Conservation (phyloP, 192 early-diverging fungal species). For the Piromyces sp. region DNA sequence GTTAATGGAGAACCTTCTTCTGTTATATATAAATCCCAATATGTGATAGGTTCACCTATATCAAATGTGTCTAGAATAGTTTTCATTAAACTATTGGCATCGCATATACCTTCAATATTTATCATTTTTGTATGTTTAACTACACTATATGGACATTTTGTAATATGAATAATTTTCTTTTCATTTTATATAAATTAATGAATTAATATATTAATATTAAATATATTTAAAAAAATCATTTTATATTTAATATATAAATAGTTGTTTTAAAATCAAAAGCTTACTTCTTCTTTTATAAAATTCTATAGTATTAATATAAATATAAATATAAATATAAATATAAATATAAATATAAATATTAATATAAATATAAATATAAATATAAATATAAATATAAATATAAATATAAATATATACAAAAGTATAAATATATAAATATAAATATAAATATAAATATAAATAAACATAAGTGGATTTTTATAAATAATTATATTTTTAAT, state of each 20-base stretch:
- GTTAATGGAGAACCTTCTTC: background rate
- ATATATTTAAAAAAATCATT: too few relatives aligned
- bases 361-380: too few relatives aligned
- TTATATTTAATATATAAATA: too few relatives aligned
- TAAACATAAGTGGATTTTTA: too few relatives aligned
- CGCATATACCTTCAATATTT: background rate
- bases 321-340: background rate
- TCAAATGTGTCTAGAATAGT: background rate
- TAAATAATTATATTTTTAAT: too few relatives aligned
- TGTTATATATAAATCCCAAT: background rate
- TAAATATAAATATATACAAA: too few relatives aligned
- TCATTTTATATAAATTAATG: background rate
- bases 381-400: too few relatives aligned
- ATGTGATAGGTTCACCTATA: background rate
- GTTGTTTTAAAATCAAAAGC: too few relatives aligned
- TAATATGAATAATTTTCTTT: background rate
- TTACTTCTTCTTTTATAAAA: background rate
- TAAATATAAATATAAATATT: too few relatives aligned
- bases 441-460: too few relatives aligned
- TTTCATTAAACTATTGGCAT: background rate
- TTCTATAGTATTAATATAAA: background rate
- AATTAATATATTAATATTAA: too few relatives aligned
- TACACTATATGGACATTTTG: background rate
- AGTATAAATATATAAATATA: too few relatives aligned
- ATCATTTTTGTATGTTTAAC: background rate